A percentile compares a stretch with the other conserved stretches of the same genome.
phyloP scores from a whole-genome alignment of 2,329 filamentous ascomycete genomes.

The Aspergillus proliferans region DNA sequence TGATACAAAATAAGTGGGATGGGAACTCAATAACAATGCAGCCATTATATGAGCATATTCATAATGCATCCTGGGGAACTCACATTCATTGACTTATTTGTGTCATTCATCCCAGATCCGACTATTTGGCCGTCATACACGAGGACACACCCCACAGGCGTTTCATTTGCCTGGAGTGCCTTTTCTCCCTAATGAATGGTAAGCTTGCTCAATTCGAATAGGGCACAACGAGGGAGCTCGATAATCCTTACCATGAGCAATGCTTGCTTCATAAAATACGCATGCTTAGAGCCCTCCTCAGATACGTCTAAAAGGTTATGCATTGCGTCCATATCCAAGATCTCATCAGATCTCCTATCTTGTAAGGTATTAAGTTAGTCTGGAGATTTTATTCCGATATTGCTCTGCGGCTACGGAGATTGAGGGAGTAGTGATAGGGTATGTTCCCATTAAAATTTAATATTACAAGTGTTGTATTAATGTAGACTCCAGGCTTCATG shows the following conservation, averaged over 20 bases:
- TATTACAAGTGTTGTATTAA: neutral
- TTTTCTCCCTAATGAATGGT: slow-evolving; percentile 61
- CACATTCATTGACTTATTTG: slow-evolving; percentile 73
- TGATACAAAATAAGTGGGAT: neutral
- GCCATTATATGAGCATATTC: neutral
- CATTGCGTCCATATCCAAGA: neutral
- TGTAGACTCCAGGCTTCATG: no score
- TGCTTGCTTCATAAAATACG: slow-evolving; percentile 74
- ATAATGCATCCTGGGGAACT: slow-evolving; percentile 10
- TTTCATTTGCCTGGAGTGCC: slow-evolving; percentile 80
- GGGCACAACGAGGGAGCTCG: slow-evolving; percentile 4
- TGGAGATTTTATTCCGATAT: neutral
- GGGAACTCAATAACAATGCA: no score
- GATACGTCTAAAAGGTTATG: neutral
- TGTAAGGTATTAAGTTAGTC: neutral
- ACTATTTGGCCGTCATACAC: slow-evolving; percentile 75
- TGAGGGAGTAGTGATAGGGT: neutral
- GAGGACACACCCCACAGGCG: slow-evolving; percentile 92
- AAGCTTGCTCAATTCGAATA: neutral
- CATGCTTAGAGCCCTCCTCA: slow-evolving; percentile 33
- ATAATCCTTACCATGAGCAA: slow-evolving; percentile 64
- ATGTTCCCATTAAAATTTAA: neutral
- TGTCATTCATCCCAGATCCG: slow-evolving; percentile 92
- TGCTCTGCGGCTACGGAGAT: neutral
- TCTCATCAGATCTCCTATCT: no score